Base-by-base conservation (phyloP, 805 yeast genomes). In the Vanderwaltozyma polyspora region DNA sequence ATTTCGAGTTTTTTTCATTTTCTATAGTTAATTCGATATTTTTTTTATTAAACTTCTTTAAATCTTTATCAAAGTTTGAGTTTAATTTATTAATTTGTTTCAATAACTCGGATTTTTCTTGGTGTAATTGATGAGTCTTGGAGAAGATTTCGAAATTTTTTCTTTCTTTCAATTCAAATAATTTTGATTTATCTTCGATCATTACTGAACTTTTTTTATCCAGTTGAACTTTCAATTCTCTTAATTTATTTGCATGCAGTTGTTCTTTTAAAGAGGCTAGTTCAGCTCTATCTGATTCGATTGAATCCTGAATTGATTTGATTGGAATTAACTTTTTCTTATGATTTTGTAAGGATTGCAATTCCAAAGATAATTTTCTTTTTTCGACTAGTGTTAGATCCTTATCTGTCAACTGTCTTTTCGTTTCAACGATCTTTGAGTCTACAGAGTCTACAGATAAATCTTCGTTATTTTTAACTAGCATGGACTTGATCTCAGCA, bases 371-470 rank as follows among this genome's bases (percentile, higher is more conserved):
- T 42, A 68, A 62, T 54, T 76, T 72, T 66, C 83, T 78, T 68
- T 89, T 97, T 41, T 87, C 94, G 33, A 85, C 95, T 52, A 89
- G 72, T 50, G 82, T 72, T 56, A 89, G 67, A 28, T 68, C 59
- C n/a, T n/a, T n/a, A n/a, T n/a, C n/a, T n/a, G n/a, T n/a, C n/a
- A n/a, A n/a, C n/a, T n/a, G n/a, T n/a, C n/a, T n/a, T n/a, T n/a
- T n/a, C n/a, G n/a, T n/a, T n/a, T n/a, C n/a, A n/a, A n/a, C n/a
- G n/a, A n/a, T n/a, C n/a, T n/a, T n/a, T n/a, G n/a, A n/a, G n/a
- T n/a, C n/a, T n/a, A n/a, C n/a, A n/a, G n/a, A n/a, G n/a, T n/a
- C n/a, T n/a, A n/a, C n/a, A n/a, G n/a, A n/a, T n/a, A n/a, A n/a
- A n/a, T n/a, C n/a, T n/a, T n/a, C n/a, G n/a, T n/a, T n/a, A n/a